phyloP scores from a whole-genome alignment of 1,139 yeast species.

The Yamadazyma aaseri region DNA sequence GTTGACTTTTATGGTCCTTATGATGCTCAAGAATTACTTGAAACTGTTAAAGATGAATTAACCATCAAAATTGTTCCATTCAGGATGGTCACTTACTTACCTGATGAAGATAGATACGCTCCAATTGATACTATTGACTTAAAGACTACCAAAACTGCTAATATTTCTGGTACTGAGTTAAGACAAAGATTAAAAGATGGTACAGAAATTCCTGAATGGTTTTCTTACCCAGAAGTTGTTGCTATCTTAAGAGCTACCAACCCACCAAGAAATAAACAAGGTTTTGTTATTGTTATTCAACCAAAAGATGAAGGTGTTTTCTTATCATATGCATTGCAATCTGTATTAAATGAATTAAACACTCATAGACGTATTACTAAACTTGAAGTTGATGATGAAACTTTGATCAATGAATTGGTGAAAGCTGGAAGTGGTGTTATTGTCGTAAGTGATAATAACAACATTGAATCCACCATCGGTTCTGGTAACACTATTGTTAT shows the following conservation, averaged over 20 bases:
- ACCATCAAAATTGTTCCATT: slow-evolving; percentile 87
- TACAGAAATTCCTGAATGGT: slow-evolving; percentile 91
- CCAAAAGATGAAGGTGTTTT: slow-evolving; percentile 44
- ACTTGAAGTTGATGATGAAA: slow-evolving; percentile 55
- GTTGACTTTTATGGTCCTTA: slow-evolving; percentile 96
- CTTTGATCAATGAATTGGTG: slow-evolving; percentile 76
- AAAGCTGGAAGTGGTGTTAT: slow-evolving; percentile 91
- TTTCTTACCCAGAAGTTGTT: slow-evolving; percentile 95
- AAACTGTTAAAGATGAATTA: slow-evolving; percentile 70
- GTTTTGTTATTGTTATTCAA: slow-evolving; percentile 68
- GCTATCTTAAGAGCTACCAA: slow-evolving; percentile 86
- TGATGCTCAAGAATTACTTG: slow-evolving; percentile 91
- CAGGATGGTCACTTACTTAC: slow-evolving; percentile 94
- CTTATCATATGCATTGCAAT: slow-evolving; percentile 80
- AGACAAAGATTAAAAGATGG: slow-evolving; percentile 88
- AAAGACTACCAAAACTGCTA: slow-evolving; percentile 75
- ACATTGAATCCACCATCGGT: slow-evolving; percentile 49
- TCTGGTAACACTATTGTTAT: slow-evolving; percentile 29
- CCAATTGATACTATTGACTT: slow-evolving; percentile 88
- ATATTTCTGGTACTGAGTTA: slow-evolving; percentile 93
- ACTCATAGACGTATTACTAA: slow-evolving; percentile 85
- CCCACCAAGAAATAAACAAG: slow-evolving; percentile 89
- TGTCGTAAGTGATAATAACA: slow-evolving; percentile 35
- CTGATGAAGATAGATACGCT: slow-evolving; percentile 92
- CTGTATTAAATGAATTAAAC: slow-evolving; percentile 83